Evolutionary conservation across 2,329 filamentous ascomycete species (phyloP), one percentile per base, ranked within the genome.

Genomic region (Penicillium sp.): DNA sequence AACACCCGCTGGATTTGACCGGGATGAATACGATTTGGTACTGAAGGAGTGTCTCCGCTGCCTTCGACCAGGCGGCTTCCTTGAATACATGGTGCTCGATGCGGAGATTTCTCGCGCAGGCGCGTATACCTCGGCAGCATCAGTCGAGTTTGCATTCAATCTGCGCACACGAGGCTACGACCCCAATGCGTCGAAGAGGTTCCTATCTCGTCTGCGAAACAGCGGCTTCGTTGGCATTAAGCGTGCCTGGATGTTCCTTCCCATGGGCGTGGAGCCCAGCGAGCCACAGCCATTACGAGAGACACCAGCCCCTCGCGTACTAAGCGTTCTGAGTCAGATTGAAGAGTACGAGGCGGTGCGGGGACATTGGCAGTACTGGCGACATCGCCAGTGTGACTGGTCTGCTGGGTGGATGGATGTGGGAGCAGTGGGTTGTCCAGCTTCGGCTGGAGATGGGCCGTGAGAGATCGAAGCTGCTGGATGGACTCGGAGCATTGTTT

Each of bases 391-490:
- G 80, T 58, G 75, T 95, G 55, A 86, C 87, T 10, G 90, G 90
- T 16, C 72, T 97, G 32, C 81, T 91, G 0, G 93, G 89, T 4
- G 84, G 86, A 22, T 93, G 89, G 84, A 84, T 84, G 66, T 98
- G 90, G 91, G 93, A 98, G 77, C 86, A 88, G 66, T 98, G 93
- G 93, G 79, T 97, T 67, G 73, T 96, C 56, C 87, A 89, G 62
- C 79, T 91, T 60, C 87, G 93, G 72, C 80, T 85, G 71, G 90
- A 96, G 74, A 93, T 88, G 63, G 86, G 87, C 22, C 84, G 88
- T 63, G 74, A 75, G 27, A 73, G 76, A 47, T 67, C 70, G 38
- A 73, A 69, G 48, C 66, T 79, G 43, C 60, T 82, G 41, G 76
- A 80, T 48, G 78, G 77, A 22, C 73, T 82, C 14, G 74, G 77